Evolutionary conservation across 2,329 filamentous ascomycete genomes (phyloP).

Genomic region (Verticillium tricorpus): DNA sequence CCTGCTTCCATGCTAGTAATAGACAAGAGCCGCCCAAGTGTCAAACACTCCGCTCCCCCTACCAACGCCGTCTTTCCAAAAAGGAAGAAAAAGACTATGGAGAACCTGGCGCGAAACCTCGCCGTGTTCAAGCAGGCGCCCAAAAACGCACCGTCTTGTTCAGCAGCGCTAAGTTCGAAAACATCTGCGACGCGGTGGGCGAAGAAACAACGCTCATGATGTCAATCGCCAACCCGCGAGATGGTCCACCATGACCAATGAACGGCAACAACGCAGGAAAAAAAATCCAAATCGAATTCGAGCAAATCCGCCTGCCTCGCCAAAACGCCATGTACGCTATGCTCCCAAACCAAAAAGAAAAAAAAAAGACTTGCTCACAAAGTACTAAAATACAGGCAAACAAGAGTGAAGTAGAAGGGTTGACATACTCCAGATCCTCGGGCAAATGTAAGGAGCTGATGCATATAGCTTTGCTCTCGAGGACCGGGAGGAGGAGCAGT

Average conservation of each 20-base stretch:
- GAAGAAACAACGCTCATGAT: not conserved
- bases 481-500: not conserved
- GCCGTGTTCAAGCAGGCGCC: not conserved
- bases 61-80: constrained; percentile 7
- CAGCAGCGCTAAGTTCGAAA: not conserved
- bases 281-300: not conserved
- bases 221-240: not conserved
- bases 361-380: constrained; percentile 19
- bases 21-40: not conserved
- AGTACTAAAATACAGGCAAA: not conserved
- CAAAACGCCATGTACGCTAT: constrained; percentile 36
- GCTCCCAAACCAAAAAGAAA: constrained; percentile 26
- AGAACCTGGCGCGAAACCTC: not conserved
- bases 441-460: not conserved
- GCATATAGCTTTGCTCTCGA: not conserved
- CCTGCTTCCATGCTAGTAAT: constrained; percentile 10
- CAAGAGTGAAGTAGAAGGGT: not conserved
- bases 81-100: not conserved
- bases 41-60: constrained; percentile 3
- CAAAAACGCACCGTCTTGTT: not conserved
- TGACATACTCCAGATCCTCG: not conserved
- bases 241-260: not conserved
- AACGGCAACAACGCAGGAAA: not conserved
- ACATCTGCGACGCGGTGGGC: not conserved
- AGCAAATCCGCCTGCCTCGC: constrained; percentile 10